Conservation (phyloP, 768 basidiomycete genomes). For the Russula emetica region DNA sequence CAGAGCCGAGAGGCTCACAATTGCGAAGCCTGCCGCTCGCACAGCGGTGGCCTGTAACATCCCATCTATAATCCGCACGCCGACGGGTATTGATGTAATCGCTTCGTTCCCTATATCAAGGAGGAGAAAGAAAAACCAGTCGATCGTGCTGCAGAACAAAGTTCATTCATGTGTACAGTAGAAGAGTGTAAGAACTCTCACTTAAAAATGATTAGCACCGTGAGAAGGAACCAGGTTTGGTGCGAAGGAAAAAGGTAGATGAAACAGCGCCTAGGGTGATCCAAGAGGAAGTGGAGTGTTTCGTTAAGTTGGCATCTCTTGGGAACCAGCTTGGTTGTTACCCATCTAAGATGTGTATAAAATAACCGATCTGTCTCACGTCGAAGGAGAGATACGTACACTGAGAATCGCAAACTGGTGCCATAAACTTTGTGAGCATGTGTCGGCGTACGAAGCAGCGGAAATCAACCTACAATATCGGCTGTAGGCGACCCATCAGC, state of each 20-base stretch:
- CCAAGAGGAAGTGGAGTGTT: slow-evolving; percentile 86
- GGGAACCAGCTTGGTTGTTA: slow-evolving; percentile 56
- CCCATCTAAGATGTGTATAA: slow-evolving; percentile 54
- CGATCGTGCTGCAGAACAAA: slow-evolving; percentile 50
- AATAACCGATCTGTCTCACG: slow-evolving; percentile 12
- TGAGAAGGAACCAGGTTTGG: slow-evolving; percentile 88
- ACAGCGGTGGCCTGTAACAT: slow-evolving; percentile 78
- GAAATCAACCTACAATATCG: slow-evolving; percentile 66
- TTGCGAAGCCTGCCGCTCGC: slow-evolving; percentile 80
- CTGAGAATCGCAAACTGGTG: slow-evolving; percentile 68
- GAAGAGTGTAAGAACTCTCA: slow-evolving; percentile 35
- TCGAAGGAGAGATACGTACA: slow-evolving; percentile 48
- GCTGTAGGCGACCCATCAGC: slow-evolving; percentile 41
- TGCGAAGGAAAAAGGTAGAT: slow-evolving; percentile 89
- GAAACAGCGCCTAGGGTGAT: slow-evolving; percentile 91
- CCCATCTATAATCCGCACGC: slow-evolving; percentile 66
- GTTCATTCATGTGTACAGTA: background rate
- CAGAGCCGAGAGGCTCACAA: slow-evolving; percentile 65
- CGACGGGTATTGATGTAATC: slow-evolving; percentile 64
- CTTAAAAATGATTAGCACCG: slow-evolving; percentile 66
- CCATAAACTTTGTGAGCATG: background rate
- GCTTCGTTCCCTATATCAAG: slow-evolving; percentile 77
- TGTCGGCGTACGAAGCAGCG: background rate
- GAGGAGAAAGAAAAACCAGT: slow-evolving; percentile 88
- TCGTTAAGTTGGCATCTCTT: slow-evolving; percentile 58